Evolutionary conservation across 2,329 filamentous ascomycete genomes (phyloP).

Genomic region (Cladosporium sp.): DNA sequence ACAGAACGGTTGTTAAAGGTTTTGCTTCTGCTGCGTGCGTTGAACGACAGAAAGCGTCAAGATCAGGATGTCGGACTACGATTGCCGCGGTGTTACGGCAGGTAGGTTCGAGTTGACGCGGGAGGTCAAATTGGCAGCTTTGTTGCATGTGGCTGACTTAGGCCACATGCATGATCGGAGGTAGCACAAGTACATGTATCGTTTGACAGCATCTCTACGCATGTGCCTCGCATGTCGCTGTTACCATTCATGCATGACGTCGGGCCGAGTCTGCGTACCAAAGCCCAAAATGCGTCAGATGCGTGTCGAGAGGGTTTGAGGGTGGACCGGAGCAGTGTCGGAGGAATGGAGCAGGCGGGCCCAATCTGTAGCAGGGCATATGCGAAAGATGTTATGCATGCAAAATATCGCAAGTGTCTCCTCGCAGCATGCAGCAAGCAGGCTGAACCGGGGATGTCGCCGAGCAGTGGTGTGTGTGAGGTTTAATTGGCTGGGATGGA

Average conservation of each 20-base stretch:
- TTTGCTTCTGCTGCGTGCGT: background rate
- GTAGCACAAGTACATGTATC: background rate
- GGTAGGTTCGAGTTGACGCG: background rate
- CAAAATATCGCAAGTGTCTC: constrained; percentile 1
- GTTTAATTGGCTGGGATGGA: background rate
- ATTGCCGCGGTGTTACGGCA: background rate
- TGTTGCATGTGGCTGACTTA: background rate
- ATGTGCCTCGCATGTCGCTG: background rate
- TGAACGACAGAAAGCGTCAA: background rate
- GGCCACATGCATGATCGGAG: background rate
- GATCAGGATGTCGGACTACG: background rate
- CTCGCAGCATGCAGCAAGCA: constrained; percentile 6
- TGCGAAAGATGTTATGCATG: constrained; percentile 1
- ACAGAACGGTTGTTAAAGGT: background rate
- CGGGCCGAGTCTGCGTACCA: background rate
- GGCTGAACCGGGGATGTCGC: background rate
- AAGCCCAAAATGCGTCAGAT: background rate
- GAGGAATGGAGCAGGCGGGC: background rate
- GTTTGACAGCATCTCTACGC: constrained; percentile 6
- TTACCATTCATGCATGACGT: background rate
- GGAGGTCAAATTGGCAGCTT: background rate
- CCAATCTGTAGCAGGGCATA: background rate
- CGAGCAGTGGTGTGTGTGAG: background rate
- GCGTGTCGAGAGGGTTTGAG: background rate
- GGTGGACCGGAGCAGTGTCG: background rate